Base-by-base conservation (phyloP, 139 green algal species). In the Prasinococcaceae sp. region DNA sequence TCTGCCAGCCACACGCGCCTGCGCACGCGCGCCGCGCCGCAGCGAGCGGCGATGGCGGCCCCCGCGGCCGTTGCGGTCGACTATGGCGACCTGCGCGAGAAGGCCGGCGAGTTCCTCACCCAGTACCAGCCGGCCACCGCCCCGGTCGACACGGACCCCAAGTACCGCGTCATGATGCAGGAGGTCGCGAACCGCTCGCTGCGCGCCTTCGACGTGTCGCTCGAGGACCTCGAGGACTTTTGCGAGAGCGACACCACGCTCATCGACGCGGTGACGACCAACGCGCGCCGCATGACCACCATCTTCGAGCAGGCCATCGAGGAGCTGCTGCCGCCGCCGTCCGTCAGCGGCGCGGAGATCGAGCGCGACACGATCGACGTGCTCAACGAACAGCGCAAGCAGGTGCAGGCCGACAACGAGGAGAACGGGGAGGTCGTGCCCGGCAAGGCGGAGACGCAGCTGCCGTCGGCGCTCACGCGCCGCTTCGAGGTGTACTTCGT, bases 401-500 rank as follows among this genome's bases (percentile, higher is more conserved):
- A 46, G 29, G 19, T 8, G 9, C 25, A 46, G 26, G 56, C 51
- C 30, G 27, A 66, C 8, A 28, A 41, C n/a, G 39, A 19, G 26
- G 52, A 71, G 22, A 23, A 56, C 28, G 55, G 42, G n/a, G 38
- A 24, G 47, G 55, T 22, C 23, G 41, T 30, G 3, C 19, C 50
- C 12, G 36, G 26, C 6, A 72, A 68, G 20, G 50, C 50, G 32
- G 22, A 33, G 2, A 33, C 59, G 37, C 38, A 47, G 43, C 58
- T 96, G 43, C 87, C 90, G 4, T 22, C 78, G 9, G 55, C 70
- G 10, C 74, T 97, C 38, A 64, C 72, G 53, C 79, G 90, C 1
- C 73, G 90, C 26, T 97, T 82, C 63, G 81, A 95, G 54, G 73
- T 95, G 8, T 74, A 84, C 41, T 57, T 97, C 27, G 59, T 28